Percentiles rank a stretch among this genome's conserved stretches.
phyloP scores from a whole-genome alignment of 768 basidiomycete species.

The Ramaria sp. region DNA sequence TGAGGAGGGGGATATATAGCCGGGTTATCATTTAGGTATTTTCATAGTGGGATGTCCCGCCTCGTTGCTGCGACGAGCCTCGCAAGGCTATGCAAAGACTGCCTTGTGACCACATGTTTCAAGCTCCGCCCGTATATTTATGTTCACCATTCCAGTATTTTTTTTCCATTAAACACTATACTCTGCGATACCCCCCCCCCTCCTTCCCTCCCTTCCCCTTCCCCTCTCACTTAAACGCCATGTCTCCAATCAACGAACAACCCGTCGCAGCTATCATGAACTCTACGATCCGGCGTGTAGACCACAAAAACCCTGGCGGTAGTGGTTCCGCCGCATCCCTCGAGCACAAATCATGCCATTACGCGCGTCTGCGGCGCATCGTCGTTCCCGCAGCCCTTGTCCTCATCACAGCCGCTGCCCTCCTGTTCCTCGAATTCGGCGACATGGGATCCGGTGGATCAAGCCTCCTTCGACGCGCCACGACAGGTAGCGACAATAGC shows the following conservation, averaged over 20 bases:
- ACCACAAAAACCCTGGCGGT: not conserved
- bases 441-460: not conserved
- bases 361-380: not conserved
- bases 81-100: too few species aligned
- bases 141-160: too few species aligned
- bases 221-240: not conserved
- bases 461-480: not conserved
- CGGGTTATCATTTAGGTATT: too few species aligned
- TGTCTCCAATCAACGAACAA: not conserved
- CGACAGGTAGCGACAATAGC: too few species aligned
- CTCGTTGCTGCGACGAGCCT: too few species aligned
- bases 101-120: too few species aligned
- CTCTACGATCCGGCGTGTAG: conserved; percentile 24
- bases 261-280: not conserved
- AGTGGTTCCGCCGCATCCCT: not conserved
- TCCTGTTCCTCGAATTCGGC: not conserved
- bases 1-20: too few species aligned
- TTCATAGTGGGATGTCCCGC: too few species aligned
- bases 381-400: not conserved
- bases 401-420: not conserved
- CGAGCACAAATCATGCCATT: conserved; percentile 1
- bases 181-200: too few species aligned
- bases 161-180: too few species aligned
- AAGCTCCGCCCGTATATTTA: too few species aligned
- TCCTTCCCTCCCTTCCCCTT: too few species aligned